Evolutionary conservation across 164 flowering plant species (phyloP).

Genomic region (Liriodendron chinense): DNA sequence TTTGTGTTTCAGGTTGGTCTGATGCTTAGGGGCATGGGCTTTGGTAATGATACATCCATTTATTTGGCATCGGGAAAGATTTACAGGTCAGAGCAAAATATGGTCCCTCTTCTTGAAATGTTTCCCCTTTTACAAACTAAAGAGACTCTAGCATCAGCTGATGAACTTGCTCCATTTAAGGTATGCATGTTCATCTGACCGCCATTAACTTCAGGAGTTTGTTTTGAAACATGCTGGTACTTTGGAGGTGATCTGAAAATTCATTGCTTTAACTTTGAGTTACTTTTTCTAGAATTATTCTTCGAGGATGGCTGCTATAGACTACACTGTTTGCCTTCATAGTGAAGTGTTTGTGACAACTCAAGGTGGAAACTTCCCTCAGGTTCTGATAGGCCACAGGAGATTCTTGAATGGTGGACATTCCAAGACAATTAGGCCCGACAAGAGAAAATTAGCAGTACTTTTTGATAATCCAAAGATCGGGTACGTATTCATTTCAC

Average conservation of each 20-base stretch:
- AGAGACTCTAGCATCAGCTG: conserved; percentile 64
- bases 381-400: conserved; percentile 87
- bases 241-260: conserved; percentile 3
- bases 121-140: conserved; percentile 85
- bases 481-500: conserved; percentile 47
- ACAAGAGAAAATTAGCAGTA: conserved; percentile 79
- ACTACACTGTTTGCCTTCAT: conserved; percentile 93
- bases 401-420: conserved; percentile 85
- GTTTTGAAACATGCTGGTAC: background rate
- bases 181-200: conserved; percentile 22
- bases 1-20: conserved; percentile 71
- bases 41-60: conserved; percentile 72
- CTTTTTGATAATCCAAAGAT: conserved; percentile 79
- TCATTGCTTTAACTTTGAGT: conserved; percentile 23
- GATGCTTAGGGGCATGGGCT: conserved; percentile 99
- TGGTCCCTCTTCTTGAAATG: conserved; percentile 88
- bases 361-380: conserved; percentile 98
- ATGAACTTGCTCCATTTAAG: conserved; percentile 81
- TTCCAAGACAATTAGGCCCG: conserved; percentile 88
- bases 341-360: conserved; percentile 98
- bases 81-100: conserved; percentile 70
- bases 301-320: conserved; percentile 98
- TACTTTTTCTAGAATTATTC: conserved; percentile 66
- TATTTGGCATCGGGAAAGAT: conserved; percentile 94
- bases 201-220: background rate